Base-by-base conservation (phyloP, 768 basidiomycete species). In the Trametes cubensis region DNA sequence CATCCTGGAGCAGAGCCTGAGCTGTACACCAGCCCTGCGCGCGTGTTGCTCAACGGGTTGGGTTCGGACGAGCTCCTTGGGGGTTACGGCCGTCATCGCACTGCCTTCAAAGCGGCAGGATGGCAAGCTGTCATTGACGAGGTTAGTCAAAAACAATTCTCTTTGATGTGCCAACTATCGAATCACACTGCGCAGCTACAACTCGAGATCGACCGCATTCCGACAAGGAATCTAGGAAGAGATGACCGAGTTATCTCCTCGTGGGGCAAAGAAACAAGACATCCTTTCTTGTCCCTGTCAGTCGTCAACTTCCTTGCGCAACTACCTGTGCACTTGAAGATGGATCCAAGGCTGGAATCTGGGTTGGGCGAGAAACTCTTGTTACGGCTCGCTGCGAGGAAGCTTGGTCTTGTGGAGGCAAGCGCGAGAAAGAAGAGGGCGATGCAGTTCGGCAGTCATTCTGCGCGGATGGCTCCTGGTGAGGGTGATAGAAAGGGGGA, bases 31-130 rank as follows among this genome's bases (percentile, higher is more conserved):
- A 95, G 90, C 64, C 73, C 80, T 8, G 94, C 97, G 0, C 83
- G 85, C 46, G 94, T 98, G 0, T 77, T 98, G 10, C 76, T 99
- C 25, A 95, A 87, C 64, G 97, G 97, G 1, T 78, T 99, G 7
- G 97, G 97, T 0, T 92, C 97, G 0, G 97, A 99, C 71, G 97
- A 99, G 72, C 80, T 98, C 42, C 79, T 99, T 5, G 97, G 95
- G 3, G 97, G 97, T 1, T 99, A 99, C 73, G 84, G 91, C 3
- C 81, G 97, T 60, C 95, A 98, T 76, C 83, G 93, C 8, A 83
- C 85, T 11, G 90, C 87, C 1, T 98, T 84, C 71, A 79, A 76
- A 6, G 67, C 73, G 7, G 83, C 80, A 20, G 85, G 90, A 13
- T 96, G 94, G 94, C 69, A 79, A 64, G 88, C 85, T 10, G 83